These are phyloP conservation scores for Penicillium cinerascens DNA, from an alignment of 495 filamentous ascomycete species.

Conservation along the genomic window DNA sequence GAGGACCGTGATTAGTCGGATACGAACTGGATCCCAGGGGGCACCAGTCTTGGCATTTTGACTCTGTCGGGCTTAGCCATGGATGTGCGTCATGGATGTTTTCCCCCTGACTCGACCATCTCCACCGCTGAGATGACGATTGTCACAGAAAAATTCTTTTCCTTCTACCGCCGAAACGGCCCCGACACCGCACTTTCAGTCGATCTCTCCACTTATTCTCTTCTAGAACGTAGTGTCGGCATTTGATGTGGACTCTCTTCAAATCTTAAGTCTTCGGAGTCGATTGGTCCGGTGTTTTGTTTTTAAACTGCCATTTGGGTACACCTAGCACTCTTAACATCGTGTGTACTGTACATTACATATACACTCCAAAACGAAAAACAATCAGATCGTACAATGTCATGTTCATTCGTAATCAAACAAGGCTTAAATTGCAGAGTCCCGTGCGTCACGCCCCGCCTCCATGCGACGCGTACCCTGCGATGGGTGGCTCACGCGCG, in stretches of 20 bases:
- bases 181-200: neutral
- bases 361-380: too few species aligned
- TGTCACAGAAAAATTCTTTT: neutral
- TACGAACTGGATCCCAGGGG: constrained; percentile 1
- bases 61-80: neutral
- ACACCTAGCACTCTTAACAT: neutral
- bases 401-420: too few species aligned
- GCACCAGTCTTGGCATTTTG: constrained; percentile 10
- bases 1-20: constrained; percentile 1
- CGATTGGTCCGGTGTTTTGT: neutral
- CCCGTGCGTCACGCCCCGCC: neutral
- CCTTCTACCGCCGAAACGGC: neutral
- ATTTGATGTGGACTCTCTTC: neutral
- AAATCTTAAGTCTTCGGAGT: neutral
- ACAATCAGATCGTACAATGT: too few species aligned
- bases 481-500: constrained; percentile 16
- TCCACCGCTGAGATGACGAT: neutral
- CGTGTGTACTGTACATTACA: neutral
- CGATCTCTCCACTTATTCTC: neutral
- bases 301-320: neutral
- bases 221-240: neutral
- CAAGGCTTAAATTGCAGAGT: too few species aligned
- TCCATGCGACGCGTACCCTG: constrained; percentile 19
- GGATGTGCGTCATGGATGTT: neutral
- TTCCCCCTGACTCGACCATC: neutral